phyloP scores from a whole-genome alignment of 768 basidiomycete genomes.

The Lactarius hengduanensis region DNA sequence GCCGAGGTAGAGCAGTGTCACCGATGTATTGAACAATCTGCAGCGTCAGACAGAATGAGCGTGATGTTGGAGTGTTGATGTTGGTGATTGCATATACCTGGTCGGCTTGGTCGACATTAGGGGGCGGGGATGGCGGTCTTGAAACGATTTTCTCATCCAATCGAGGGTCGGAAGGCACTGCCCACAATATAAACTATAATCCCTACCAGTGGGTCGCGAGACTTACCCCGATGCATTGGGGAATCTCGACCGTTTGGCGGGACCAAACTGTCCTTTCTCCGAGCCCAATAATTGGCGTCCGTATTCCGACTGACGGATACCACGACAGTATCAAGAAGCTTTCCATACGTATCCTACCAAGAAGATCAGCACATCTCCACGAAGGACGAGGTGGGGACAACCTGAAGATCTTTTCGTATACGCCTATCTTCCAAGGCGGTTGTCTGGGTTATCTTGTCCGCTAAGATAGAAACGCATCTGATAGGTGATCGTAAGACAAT shows the following conservation, averaged over 20 bases:
- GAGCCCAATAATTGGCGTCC: constrained; percentile 80
- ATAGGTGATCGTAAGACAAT: constrained; percentile 15
- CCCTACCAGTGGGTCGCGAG: neutral
- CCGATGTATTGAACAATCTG: constrained; percentile 77
- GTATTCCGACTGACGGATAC: constrained; percentile 67
- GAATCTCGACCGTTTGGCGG: constrained; percentile 68
- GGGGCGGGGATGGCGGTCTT: constrained; percentile 42
- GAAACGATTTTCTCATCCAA: constrained; percentile 62
- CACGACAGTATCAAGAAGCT: constrained; percentile 79
- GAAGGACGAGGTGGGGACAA: constrained; percentile 30
- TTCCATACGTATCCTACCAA: constrained; percentile 74
- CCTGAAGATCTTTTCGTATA: constrained; percentile 87
- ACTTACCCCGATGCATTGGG: constrained; percentile 57
- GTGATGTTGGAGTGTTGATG: neutral
- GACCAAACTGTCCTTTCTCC: constrained; percentile 58
- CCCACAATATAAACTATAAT: neutral
- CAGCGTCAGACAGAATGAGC: neutral
- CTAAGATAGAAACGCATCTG: constrained; percentile 75
- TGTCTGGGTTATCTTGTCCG: constrained; percentile 84
- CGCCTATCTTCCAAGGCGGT: constrained; percentile 88
- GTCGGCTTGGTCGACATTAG: constrained; percentile 43
- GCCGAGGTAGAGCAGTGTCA: constrained; percentile 61
- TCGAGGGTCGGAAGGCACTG: constrained; percentile 39
- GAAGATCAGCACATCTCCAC: constrained; percentile 6
- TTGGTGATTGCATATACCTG: constrained; percentile 41